These are phyloP conservation scores for Pseudogymnoascus sp. DNA, from an alignment of 2,329 filamentous ascomycete genomes.

Conservation along the genomic window DNA sequence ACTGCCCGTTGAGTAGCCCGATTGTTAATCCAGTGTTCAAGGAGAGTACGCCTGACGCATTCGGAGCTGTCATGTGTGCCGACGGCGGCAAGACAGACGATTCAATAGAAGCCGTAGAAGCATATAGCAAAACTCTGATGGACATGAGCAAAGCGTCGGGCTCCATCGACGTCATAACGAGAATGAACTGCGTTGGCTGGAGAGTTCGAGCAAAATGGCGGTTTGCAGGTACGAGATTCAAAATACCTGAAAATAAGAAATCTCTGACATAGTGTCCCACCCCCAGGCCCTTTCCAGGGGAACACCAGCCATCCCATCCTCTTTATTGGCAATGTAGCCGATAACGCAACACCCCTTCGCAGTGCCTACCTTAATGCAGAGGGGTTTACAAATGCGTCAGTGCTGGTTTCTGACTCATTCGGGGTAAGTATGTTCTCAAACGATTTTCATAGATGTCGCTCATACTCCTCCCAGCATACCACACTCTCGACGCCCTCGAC, in stretches of 20 bases:
- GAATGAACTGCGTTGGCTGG: constrained; percentile 28
- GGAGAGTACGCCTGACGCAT: constrained; percentile 19
- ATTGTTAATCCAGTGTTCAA: constrained; percentile 22
- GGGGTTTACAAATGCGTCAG: constrained; percentile 36
- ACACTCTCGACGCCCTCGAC: constrained; percentile 27
- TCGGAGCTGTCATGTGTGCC: constrained; percentile 22
- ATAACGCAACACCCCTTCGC: constrained; percentile 29
- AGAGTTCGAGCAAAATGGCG: constrained; percentile 25
- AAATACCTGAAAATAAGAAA: not conserved
- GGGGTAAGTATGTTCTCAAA: constrained; percentile 32
- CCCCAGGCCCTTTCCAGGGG: constrained; percentile 25
- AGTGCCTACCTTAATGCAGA: constrained; percentile 26
- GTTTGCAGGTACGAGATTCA: constrained; percentile 16
- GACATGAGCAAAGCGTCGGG: constrained; percentile 35
- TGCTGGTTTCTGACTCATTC: constrained; percentile 42
- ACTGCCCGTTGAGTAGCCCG: constrained; percentile 11
- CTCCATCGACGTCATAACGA: constrained; percentile 33
- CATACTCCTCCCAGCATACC: constrained; percentile 36
- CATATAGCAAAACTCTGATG: constrained; percentile 18
- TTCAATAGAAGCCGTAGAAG: constrained; percentile 18
- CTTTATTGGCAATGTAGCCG: constrained; percentile 30
- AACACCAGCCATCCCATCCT: constrained; percentile 30
- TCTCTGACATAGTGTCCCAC: not conserved
- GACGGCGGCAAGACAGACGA: constrained; percentile 19
- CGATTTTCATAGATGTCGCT: not conserved